A percentile compares a stretch with the other conserved stretches of the same genome.
phyloP scores from a whole-genome alignment of 129 eudicot species.

The Artemisia tridentata region DNA sequence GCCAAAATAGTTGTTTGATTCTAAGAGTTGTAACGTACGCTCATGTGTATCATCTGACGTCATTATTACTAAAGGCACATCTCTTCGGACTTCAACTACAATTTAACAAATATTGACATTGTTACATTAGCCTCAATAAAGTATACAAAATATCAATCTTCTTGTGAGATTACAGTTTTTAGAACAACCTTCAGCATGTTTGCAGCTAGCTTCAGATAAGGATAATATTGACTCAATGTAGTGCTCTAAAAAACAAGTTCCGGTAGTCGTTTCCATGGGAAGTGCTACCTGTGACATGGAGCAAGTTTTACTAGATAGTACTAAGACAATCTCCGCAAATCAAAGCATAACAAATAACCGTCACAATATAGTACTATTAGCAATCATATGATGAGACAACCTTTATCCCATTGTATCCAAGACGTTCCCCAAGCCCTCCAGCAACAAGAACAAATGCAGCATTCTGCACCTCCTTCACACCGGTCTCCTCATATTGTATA shows the following conservation, averaged over 20 bases:
- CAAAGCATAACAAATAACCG: not conserved
- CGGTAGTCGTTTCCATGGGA: conserved; percentile 64
- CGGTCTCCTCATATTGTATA: conserved; percentile 69
- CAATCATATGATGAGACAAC: conserved; percentile 25
- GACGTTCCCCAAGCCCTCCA: conserved; percentile 99
- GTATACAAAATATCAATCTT: no score
- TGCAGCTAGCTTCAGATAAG: conserved; percentile 67
- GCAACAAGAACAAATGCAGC: conserved; percentile 99
- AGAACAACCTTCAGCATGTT: conserved; percentile 48
- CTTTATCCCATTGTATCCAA: conserved; percentile 95
- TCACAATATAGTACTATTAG: not conserved
- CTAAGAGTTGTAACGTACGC: conserved; percentile 65
- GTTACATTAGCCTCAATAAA: no score
- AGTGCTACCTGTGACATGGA: conserved; percentile 62
- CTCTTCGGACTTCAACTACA: conserved; percentile 58
- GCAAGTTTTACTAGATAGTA: conserved; percentile 12
- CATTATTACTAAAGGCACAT: conserved; percentile 89
- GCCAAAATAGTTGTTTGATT: conserved; percentile 83
- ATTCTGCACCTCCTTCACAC: conserved; percentile 70
- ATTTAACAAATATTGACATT: conserved; percentile 5
- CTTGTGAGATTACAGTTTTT: not conserved
- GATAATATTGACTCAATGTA: conserved; percentile 76
- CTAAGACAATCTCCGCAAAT: not conserved
- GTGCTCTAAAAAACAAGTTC: conserved; percentile 75
- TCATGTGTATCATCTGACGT: conserved; percentile 96